Conservation (phyloP, 345 rosid genomes). For the Euphorbia pulcherrima region DNA sequence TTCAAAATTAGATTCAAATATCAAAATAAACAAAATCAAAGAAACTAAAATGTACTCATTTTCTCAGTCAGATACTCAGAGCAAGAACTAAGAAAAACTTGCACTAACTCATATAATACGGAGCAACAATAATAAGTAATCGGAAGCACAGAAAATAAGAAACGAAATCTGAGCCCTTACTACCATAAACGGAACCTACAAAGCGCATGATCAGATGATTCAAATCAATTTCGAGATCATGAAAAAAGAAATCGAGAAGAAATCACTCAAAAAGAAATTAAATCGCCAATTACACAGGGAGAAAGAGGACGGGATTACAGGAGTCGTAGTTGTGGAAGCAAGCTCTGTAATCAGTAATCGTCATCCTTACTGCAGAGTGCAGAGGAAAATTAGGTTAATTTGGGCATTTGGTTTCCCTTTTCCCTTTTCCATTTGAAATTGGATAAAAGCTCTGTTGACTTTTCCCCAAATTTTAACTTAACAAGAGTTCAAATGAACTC, state of each 20-base stretch:
- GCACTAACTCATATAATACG: neutral
- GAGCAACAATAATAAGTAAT: neutral
- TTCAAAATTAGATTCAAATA: neutral
- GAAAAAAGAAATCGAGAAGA: neutral
- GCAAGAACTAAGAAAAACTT: neutral
- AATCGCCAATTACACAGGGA: neutral
- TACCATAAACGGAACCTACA: slow-evolving; percentile 57
- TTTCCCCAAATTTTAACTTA: too few relatives aligned
- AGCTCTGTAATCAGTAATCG: slow-evolving; percentile 65
- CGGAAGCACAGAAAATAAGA: slow-evolving; percentile 14
- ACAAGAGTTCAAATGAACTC: too few relatives aligned
- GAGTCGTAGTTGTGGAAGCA: slow-evolving; percentile 76
- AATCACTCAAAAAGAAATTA: neutral
- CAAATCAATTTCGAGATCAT: slow-evolving; percentile 14
- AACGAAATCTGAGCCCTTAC: slow-evolving; percentile 48
- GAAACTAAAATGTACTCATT: neutral
- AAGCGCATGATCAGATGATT: slow-evolving; percentile 39
- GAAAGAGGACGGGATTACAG: slow-evolving; percentile 33
- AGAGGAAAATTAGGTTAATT: too few relatives aligned
- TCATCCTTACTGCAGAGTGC: too few relatives aligned
- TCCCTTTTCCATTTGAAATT: too few relatives aligned
- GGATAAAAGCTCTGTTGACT: too few relatives aligned
- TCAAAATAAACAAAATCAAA: neutral
- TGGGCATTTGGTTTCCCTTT: too few relatives aligned
- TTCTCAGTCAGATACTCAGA: neutral